phyloP scores from a whole-genome alignment of 768 basidiomycete genomes.

The Trametes gibbosa region DNA sequence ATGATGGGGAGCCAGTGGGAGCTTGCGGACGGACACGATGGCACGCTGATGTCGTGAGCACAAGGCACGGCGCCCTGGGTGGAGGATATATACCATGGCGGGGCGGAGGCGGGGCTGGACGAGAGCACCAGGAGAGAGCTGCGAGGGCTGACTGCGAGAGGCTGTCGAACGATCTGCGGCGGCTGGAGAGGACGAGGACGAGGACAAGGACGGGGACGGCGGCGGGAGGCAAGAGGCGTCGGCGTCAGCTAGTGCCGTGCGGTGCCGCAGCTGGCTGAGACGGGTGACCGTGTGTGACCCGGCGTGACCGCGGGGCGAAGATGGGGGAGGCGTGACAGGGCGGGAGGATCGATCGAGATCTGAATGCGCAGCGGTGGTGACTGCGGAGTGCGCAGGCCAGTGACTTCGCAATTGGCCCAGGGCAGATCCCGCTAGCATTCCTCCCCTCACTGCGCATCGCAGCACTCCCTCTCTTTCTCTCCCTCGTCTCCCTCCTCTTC shows the following conservation, averaged over 20 bases:
- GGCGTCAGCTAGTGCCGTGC: slow-evolving; percentile 6
- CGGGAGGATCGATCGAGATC: slow-evolving; percentile 22
- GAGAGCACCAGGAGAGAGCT: not conserved
- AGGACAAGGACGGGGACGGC: too few relatives aligned
- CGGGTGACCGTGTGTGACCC: not conserved
- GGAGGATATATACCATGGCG: not conserved
- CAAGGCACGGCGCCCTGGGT: slow-evolving; percentile 1
- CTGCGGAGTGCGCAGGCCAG: slow-evolving; percentile 24
- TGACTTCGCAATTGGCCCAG: slow-evolving; percentile 16
- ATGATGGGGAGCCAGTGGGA: slow-evolving; percentile 1
- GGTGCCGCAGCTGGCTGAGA: slow-evolving; percentile 8
- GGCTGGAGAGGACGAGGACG: not conserved
- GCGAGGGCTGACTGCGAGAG: not conserved
- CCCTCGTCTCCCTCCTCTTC: slow-evolving; percentile 5
- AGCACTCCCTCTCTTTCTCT: slow-evolving; percentile 20
- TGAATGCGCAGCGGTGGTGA: slow-evolving; percentile 21
- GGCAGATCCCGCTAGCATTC: slow-evolving; percentile 20
- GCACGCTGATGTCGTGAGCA: slow-evolving; percentile 9
- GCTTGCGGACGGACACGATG: not conserved
- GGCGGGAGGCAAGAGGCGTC: not conserved
- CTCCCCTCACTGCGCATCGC: slow-evolving; percentile 22
- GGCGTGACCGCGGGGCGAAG: slow-evolving; percentile 4
- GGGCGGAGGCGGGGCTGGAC: not conserved
- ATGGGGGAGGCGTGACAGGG: slow-evolving; percentile 1
- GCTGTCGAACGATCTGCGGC: not conserved